A percentile compares a stretch with the other conserved stretches of the same genome.
phyloP scores from a whole-genome alignment of 2,329 filamentous ascomycete genomes.

The Aureobasidium sp. region DNA sequence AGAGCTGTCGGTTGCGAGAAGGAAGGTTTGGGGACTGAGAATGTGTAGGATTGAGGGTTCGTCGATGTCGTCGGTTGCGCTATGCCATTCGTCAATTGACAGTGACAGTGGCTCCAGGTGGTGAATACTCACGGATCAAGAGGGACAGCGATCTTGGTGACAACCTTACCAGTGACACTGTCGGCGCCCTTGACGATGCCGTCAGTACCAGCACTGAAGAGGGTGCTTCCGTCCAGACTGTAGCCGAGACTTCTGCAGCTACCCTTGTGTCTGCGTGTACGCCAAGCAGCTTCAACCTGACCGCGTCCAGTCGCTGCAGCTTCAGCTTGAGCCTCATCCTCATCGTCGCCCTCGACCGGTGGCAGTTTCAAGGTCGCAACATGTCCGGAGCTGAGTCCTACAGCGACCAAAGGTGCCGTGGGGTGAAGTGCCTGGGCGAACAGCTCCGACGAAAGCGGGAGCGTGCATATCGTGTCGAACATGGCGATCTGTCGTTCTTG shows the following conservation, averaged over 20 bases:
- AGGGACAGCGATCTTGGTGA: constrained; percentile 75
- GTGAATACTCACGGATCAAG: constrained; percentile 33
- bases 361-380: constrained; percentile 75
- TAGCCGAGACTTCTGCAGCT: constrained; percentile 81
- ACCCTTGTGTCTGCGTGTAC: constrained; percentile 82
- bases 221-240: constrained; percentile 64
- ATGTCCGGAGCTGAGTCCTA: constrained; percentile 76
- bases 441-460: constrained; percentile 77
- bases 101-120: too few species aligned
- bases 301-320: constrained; percentile 55
- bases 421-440: constrained; percentile 87
- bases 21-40: constrained; percentile 77
- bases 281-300: constrained; percentile 76
- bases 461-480: constrained; percentile 87
- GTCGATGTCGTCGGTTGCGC: constrained; percentile 47
- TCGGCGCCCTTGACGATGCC: constrained; percentile 55
- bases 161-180: constrained; percentile 55
- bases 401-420: constrained; percentile 70
- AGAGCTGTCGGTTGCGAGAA: constrained; percentile 85
- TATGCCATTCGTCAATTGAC: constrained; percentile 19
- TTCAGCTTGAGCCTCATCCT: constrained; percentile 39
- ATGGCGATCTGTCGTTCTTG: constrained; percentile 37
- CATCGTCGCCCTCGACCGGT: constrained; percentile 43
- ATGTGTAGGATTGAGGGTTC: constrained; percentile 73
- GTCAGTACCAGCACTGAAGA: constrained; percentile 54